Base-by-base conservation (phyloP, 106 monocot species). In the Alisma plantagoaquatica region DNA sequence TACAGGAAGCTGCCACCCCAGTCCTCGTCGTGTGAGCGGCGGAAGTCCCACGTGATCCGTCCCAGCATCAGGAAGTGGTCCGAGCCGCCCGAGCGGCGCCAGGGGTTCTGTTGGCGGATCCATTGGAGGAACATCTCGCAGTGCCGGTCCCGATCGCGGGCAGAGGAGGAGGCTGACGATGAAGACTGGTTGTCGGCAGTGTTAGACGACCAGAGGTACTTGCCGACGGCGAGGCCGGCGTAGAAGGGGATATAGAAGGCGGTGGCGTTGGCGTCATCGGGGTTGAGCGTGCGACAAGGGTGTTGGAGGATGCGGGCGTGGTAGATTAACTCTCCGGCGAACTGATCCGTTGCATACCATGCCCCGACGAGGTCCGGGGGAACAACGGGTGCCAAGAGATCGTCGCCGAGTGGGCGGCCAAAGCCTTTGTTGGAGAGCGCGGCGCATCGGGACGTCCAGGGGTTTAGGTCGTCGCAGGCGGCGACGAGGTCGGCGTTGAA, bases 161-260 rank as follows among this genome's bases (percentile, higher is more conserved):
- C 53, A 44, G 75, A 78, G 61, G 60, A 44, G 52, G 49, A 66
- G 30, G 29, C 8, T 0, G 27, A 23, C 18, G 70, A 61, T 81
- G 77, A 96, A 19, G 84, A 70, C 63, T 75, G 68, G 43, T 71
- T 68, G 8, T 73, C 81, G 61, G 60, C 35, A 49, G 49, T 69
- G 30, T 33, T 11, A 0, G 27, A 23, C 18, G 70, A 61, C 84
- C 80, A 96, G 23, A 89, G 73, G 65, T 75, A 70, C 46, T 71
- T 68, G 8, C 76, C 81, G 17, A 89, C 73, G 41, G 88, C 78
- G 31, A 94, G 75, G 27, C 94, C 88, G 4, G 63, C 89, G 73
- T 96, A 96, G 70, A 96, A 96, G 33, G 94, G 89, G 30, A 96
- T 64, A 75, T 78, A 96, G 63, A 84, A 89, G 25, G 80, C 94